Base-by-base conservation (phyloP, 2,329 filamentous ascomycete species). In the Curvularia eragrostidis region DNA sequence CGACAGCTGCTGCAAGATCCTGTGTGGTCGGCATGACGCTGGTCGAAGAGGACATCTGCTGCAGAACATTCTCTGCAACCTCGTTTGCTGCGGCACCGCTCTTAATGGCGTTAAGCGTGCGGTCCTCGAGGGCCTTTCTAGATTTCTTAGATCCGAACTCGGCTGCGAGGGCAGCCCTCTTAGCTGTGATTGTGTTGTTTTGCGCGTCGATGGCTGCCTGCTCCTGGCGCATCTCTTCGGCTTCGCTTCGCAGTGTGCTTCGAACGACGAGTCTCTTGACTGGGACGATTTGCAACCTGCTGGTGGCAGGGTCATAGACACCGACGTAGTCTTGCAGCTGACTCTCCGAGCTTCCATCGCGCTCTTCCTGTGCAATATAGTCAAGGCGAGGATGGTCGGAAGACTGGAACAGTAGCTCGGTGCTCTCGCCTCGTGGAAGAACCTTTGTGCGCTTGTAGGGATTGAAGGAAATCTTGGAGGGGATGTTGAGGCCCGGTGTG, bases 61-160 rank as follows among this genome's bases (percentile, higher is more conserved):
- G 80, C 63, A 93, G 82, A 52, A 92, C 84, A 28, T 75, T 75
- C 6, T 69, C 62, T 7, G 74, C 74, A 1, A 75, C 54, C 72
- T 65, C 61, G 18, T 75, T 72, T 48, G 69, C 67, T 26, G 65
- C 55, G 36, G 67, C 58, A 48, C 61, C 58, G 18, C 67, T 70
- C 26, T 73, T 71, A 65, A 94, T 91, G 18, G 89, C 89, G 70
- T 93, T 93, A 67, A 90, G 83, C 2, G 87, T 87, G 62, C 85
- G 82, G 54, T 88, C 85, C 26, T 84, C 82, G 65, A 95, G 87
- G 1, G 87, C 89, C 79, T 93, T 94, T 82, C 88, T 90, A 21
- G 91, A 89, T 78, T 93, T 94, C 80, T 91, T 93, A 24, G 91
- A 94, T 74, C 91, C 91, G 70, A 96, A 96, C 30, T 89, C 87